Conservation (phyloP, 2,329 filamentous ascomycete genomes). For the Dothiorella sarmentorum region DNA sequence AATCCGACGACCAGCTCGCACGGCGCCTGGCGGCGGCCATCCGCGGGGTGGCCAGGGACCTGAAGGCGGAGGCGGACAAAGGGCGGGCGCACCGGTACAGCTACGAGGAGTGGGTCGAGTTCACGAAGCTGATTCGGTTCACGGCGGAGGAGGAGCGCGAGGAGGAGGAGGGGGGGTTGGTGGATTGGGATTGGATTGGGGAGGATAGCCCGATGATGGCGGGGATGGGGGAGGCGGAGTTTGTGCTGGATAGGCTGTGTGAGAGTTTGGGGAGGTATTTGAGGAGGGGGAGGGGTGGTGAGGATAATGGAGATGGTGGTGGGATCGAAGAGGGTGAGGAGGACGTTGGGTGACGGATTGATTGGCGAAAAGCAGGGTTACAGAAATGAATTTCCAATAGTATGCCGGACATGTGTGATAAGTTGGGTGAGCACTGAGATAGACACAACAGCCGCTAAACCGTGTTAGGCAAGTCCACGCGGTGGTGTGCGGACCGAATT, state of each 20-base stretch:
- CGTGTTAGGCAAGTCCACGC: background rate
- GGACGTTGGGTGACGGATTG: background rate
- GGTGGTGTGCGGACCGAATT: background rate
- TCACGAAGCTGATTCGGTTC: constrained; percentile 69
- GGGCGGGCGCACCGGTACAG: constrained; percentile 59
- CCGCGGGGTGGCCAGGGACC: constrained; percentile 60
- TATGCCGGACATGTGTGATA: too few relatives aligned
- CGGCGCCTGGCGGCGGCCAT: constrained; percentile 67
- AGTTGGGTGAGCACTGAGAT: too few relatives aligned
- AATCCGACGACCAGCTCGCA: constrained; percentile 56
- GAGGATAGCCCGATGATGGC: constrained; percentile 65
- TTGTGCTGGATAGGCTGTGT: constrained; percentile 62
- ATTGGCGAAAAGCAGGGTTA: background rate
- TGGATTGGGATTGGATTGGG: constrained; percentile 72
- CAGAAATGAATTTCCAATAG: background rate
- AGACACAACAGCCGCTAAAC: background rate
- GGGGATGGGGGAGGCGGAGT: constrained; percentile 61
- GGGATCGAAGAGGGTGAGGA: background rate
- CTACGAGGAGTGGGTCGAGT: constrained; percentile 86
- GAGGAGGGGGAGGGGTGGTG: background rate
- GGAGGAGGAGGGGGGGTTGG: constrained; percentile 56
- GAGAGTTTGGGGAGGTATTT: constrained; percentile 54
- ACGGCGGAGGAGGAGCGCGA: constrained; percentile 36
- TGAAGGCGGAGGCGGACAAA: constrained; percentile 50
- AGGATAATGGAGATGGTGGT: background rate